phyloP scores from a whole-genome alignment of 2,329 filamentous ascomycete genomes.

The Nigrospora oryzae region DNA sequence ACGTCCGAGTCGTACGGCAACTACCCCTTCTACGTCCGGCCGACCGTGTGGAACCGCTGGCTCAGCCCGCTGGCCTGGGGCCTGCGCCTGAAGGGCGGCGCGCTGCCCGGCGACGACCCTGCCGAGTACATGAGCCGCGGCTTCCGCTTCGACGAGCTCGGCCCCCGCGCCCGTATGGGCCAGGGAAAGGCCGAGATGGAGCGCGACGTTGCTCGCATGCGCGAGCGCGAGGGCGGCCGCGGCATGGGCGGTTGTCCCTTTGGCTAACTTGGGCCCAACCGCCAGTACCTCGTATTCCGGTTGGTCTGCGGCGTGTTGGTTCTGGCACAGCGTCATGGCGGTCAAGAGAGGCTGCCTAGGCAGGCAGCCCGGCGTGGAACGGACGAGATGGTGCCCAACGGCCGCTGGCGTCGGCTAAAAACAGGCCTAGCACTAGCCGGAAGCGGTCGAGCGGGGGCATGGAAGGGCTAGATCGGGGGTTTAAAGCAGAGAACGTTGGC shows the following conservation, averaged over 20 bases:
- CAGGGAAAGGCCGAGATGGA: constrained; percentile 42
- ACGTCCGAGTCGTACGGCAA: constrained; percentile 42
- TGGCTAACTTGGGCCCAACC: neutral
- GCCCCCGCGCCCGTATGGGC: constrained; percentile 46
- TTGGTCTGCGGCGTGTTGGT: no score
- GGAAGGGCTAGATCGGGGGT: no score
- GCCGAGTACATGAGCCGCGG: constrained; percentile 35
- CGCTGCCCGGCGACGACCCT: constrained; percentile 33
- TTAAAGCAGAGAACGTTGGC: no score
- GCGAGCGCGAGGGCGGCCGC: constrained; percentile 16
- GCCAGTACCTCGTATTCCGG: no score
- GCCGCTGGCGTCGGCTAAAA: no score
- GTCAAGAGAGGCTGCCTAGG: no score
- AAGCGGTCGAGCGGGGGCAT: no score
- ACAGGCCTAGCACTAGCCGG: no score
- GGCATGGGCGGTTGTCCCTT: constrained; percentile 21
- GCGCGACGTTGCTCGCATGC: constrained; percentile 26
- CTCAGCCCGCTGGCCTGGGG: constrained; percentile 42
- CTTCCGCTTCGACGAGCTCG: constrained; percentile 51
- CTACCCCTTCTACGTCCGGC: constrained; percentile 56
- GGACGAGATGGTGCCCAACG: no score
- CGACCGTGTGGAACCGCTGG: constrained; percentile 54
- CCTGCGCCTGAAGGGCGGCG: constrained; percentile 31
- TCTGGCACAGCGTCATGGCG: no score
- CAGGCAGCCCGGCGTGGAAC: no score